Evolutionary conservation across 2,329 filamentous ascomycete species (phyloP).

Genomic region (Exophiala sideris): DNA sequence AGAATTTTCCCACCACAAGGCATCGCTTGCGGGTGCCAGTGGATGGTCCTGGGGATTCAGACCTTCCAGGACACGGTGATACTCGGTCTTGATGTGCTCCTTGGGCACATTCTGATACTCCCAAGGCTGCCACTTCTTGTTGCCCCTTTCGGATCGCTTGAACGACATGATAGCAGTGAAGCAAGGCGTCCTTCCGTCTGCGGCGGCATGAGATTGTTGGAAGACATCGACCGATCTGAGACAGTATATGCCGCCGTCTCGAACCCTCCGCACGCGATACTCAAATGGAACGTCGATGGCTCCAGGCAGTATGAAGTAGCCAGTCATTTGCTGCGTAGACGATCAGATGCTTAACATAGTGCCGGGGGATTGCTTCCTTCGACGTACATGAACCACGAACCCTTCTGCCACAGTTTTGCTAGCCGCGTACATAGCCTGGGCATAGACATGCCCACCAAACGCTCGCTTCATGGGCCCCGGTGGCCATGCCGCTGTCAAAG

Average conservation of each 20-base stretch:
- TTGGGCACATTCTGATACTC: conserved; percentile 26
- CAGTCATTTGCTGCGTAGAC: conserved; percentile 46
- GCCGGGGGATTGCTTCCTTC: not conserved
- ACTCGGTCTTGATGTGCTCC: conserved; percentile 32
- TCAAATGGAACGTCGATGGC: conserved; percentile 47
- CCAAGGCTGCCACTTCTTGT: conserved; percentile 13
- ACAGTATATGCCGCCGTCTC: conserved; percentile 52
- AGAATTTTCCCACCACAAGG: conserved; percentile 36
- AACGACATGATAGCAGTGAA: conserved; percentile 24
- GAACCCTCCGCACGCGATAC: conserved; percentile 50
- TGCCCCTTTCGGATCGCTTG: conserved; percentile 23
- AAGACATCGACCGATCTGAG: conserved; percentile 52
- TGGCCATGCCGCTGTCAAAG: conserved; percentile 22
- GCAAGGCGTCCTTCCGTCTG: conserved; percentile 10
- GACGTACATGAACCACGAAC: conserved; percentile 50
- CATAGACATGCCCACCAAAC: conserved; percentile 57
- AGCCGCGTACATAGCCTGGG: conserved; percentile 57
- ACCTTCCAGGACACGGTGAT: conserved; percentile 31
- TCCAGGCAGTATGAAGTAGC: conserved; percentile 51
- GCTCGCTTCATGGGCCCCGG: conserved; percentile 27
- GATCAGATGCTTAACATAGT: not conserved
- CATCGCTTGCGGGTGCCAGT: conserved; percentile 35
- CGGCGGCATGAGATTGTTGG: conserved; percentile 37
- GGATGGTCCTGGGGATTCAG: conserved; percentile 36
- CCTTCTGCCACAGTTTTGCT: conserved; percentile 51